These are phyloP conservation scores for Paratinospora sagittata DNA, from an alignment of 164 flowering plant species.

Conservation along the genomic window DNA sequence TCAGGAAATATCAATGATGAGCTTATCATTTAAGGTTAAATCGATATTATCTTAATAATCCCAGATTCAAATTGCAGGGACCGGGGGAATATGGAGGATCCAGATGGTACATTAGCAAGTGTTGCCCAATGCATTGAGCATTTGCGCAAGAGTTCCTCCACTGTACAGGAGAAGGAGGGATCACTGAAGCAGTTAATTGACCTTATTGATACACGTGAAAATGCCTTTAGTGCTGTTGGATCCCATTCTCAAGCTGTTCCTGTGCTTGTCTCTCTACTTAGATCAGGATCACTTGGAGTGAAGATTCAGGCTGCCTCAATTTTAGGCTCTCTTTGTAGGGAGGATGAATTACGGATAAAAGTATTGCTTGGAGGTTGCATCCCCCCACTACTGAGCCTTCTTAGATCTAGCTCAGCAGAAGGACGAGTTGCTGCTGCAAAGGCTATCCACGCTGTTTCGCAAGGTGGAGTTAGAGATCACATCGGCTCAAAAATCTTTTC, in stretches of 20 bases:
- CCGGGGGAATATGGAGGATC: constrained; percentile 87
- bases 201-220: constrained; percentile 79
- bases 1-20: not conserved
- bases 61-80: constrained; percentile 47
- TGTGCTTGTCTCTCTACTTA: constrained; percentile 85
- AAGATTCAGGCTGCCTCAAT: constrained; percentile 91
- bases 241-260: constrained; percentile 99
- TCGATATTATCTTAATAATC: not conserved
- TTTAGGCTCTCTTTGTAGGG: constrained; percentile 89
- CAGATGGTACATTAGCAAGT: constrained; percentile 94
- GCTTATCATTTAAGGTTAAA: not conserved
- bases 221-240: constrained; percentile 96
- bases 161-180: constrained; percentile 77
- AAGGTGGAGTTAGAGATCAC: constrained; percentile 85
- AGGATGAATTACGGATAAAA: constrained; percentile 87
- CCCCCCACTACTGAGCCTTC: constrained; percentile 92
- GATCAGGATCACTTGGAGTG: constrained; percentile 80
- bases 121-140: constrained; percentile 99
- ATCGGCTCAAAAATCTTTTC: constrained; percentile 95
- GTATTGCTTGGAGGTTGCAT: constrained; percentile 97
- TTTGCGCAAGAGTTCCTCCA: constrained; percentile 72
- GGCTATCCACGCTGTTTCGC: constrained; percentile 89
- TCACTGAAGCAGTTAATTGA: constrained; percentile 69
- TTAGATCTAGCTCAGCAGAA: constrained; percentile 75
- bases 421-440: constrained; percentile 90